phyloP scores from a whole-genome alignment of 108 stramenopile genomes.

The Aurantiochytrium sp. region DNA sequence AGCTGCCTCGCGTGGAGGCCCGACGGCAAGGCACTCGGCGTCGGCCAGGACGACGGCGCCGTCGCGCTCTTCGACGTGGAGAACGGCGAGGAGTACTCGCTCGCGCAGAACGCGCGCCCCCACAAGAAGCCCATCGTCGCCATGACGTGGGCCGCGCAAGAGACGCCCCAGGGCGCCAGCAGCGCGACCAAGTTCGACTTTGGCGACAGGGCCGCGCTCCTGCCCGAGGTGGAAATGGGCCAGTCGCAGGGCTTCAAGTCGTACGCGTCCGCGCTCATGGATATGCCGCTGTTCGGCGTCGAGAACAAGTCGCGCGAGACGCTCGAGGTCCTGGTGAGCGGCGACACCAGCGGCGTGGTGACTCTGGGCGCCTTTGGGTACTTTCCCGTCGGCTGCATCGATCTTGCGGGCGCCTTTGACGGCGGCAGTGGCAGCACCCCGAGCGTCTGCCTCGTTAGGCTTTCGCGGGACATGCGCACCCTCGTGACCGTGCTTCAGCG shows the following conservation, averaged over 20 bases:
- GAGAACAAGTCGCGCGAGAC: slow-evolving; percentile 1
- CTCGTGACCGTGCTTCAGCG: not conserved
- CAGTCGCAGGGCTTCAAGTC: not conserved
- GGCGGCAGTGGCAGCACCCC: not conserved
- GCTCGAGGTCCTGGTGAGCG: slow-evolving; percentile 16
- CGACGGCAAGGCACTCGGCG: slow-evolving; percentile 15
- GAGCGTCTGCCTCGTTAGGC: not conserved
- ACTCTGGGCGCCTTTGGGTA: slow-evolving; percentile 26
- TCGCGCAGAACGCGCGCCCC: not conserved
- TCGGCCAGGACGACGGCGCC: not conserved
- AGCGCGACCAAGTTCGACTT: not conserved
- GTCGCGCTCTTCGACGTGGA: slow-evolving; percentile 3
- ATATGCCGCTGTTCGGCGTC: slow-evolving; percentile 22
- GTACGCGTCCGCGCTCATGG: slow-evolving; percentile 15
- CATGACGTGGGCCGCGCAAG: not conserved
- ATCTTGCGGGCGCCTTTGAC: slow-evolving; percentile 12
- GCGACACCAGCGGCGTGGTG: not conserved
- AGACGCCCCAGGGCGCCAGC: not conserved
- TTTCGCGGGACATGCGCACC: not conserved
- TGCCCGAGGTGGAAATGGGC: not conserved
- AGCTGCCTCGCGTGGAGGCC: slow-evolving; percentile 20
- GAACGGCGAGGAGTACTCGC: slow-evolving; percentile 6
- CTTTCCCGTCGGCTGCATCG: slow-evolving; percentile 25
- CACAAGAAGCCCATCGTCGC: not conserved
- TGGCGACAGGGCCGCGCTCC: not conserved